Conservation (phyloP, 805 yeast species). For the Helenozyma baotianmanensis region DNA sequence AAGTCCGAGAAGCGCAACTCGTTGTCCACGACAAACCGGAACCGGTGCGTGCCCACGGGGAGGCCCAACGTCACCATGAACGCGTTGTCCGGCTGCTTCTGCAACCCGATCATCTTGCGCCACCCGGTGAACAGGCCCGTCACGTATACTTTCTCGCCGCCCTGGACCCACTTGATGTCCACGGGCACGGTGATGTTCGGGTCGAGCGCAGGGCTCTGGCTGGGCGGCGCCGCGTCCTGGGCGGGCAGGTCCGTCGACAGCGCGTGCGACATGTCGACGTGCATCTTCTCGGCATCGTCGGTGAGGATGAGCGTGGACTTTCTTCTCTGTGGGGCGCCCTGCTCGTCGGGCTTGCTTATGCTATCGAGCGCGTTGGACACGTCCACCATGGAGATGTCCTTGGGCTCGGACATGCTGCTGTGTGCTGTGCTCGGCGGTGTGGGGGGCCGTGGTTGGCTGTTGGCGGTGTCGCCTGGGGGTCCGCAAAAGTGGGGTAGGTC, state of each 20-base stretch:
- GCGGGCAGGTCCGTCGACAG: neutral
- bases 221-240: neutral
- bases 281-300: slow-evolving; percentile 55
- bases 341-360: slow-evolving; percentile 9
- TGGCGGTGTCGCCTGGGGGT: neutral
- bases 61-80: slow-evolving; percentile 69
- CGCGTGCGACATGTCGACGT: slow-evolving; percentile 28
- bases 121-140: slow-evolving; percentile 98
- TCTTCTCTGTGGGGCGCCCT: slow-evolving; percentile 37
- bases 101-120: slow-evolving; percentile 94
- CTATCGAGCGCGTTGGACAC: slow-evolving; percentile 30
- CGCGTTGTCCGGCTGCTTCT: slow-evolving; percentile 47
- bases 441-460: too few species aligned
- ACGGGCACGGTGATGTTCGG: slow-evolving; percentile 43
- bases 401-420: slow-evolving; percentile 16
- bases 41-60: slow-evolving; percentile 89
- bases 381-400: slow-evolving; percentile 42
- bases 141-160: slow-evolving; percentile 92
- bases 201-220: slow-evolving; percentile 15
- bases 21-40: slow-evolving; percentile 90
- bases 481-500: too few species aligned
- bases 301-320: slow-evolving; percentile 70
- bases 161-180: slow-evolving; percentile 88
- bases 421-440: too few species aligned
- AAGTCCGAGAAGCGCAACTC: slow-evolving; percentile 84